Conservation (phyloP, 2,329 filamentous ascomycete species). For the Diplodia seriata region DNA sequence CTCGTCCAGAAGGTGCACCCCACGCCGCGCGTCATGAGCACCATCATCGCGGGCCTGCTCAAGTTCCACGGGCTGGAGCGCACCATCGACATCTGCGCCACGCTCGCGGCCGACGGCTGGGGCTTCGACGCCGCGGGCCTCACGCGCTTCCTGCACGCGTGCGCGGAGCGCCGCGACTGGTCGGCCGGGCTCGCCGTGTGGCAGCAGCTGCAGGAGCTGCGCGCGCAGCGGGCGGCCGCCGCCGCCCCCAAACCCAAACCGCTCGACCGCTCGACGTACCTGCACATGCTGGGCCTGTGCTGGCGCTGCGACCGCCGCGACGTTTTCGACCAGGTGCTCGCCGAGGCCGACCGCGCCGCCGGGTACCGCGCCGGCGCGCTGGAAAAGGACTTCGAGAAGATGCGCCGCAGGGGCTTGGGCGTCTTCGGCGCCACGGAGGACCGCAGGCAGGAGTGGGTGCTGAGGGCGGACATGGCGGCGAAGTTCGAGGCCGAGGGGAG, state of each 20-base stretch:
- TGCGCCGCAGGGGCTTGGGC: neutral
- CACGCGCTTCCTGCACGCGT: conserved; percentile 50
- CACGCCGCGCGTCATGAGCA: conserved; percentile 53
- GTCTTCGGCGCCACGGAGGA: neutral
- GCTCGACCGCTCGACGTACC: conserved; percentile 20
- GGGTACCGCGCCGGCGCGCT: conserved; percentile 10
- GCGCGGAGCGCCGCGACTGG: conserved; percentile 50
- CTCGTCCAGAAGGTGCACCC: conserved; percentile 54
- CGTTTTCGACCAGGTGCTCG: conserved; percentile 10
- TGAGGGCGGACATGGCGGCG: neutral
- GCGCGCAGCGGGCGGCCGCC: neutral
- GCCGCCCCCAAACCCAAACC: no score
- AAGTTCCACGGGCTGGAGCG: conserved; percentile 55
- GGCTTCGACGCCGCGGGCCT: conserved; percentile 52
- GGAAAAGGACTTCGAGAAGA: conserved; percentile 23
- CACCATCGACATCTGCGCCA: conserved; percentile 51
- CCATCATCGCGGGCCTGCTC: conserved; percentile 52
- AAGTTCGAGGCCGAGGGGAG: conserved; percentile 9
- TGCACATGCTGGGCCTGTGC: conserved; percentile 32
- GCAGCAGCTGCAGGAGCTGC: conserved; percentile 50
- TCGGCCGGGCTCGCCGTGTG: conserved; percentile 49
- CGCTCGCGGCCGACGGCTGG: conserved; percentile 55
- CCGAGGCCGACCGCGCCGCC: conserved; percentile 6
- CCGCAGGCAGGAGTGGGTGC: neutral
- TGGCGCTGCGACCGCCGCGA: conserved; percentile 11